These are phyloP conservation scores for Trichomonascaceae sp. DNA, from an alignment of 1,139 yeast species.

Conservation along the genomic window DNA sequence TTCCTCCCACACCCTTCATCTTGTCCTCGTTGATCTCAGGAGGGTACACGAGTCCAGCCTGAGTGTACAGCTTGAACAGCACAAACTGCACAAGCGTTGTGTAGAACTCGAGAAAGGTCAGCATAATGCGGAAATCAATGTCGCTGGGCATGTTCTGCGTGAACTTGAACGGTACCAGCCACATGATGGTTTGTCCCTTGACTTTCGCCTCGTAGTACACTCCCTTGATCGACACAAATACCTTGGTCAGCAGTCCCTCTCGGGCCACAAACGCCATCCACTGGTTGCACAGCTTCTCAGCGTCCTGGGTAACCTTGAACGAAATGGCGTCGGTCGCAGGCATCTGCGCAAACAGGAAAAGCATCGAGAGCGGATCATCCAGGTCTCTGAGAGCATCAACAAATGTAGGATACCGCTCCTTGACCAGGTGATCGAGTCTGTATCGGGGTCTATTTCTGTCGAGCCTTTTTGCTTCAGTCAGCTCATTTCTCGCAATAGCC, in stretches of 20 bases:
- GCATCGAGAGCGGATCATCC: slow-evolving; percentile 92
- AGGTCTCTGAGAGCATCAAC: slow-evolving; percentile 84
- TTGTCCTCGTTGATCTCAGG: slow-evolving; percentile 66
- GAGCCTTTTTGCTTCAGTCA: slow-evolving; percentile 73
- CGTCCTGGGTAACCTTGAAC: slow-evolving; percentile 70
- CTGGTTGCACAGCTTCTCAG: slow-evolving; percentile 76
- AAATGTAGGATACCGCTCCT: slow-evolving; percentile 92
- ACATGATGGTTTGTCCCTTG: slow-evolving; percentile 83
- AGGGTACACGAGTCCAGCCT: slow-evolving; percentile 77
- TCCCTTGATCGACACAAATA: slow-evolving; percentile 94
- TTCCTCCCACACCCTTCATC: slow-evolving; percentile 80
- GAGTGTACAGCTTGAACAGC: slow-evolving; percentile 72
- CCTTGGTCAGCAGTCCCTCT: slow-evolving; percentile 71
- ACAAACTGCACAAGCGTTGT: slow-evolving; percentile 84
- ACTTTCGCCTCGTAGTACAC: slow-evolving; percentile 87
- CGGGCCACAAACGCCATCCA: slow-evolving; percentile 92
- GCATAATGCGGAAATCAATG: slow-evolving; percentile 92
- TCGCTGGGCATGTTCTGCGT: slow-evolving; percentile 92
- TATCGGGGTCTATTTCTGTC: slow-evolving; percentile 75
- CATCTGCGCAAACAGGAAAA: slow-evolving; percentile 84
- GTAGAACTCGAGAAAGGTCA: slow-evolving; percentile 90
- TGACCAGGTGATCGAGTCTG: slow-evolving; percentile 78
- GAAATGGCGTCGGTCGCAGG: slow-evolving; percentile 84
- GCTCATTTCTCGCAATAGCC: slow-evolving; percentile 88
- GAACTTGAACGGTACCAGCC: slow-evolving; percentile 95